Conservation (phyloP, 2,329 filamentous ascomycete species). For the Calonectria pseudoturangicola region DNA sequence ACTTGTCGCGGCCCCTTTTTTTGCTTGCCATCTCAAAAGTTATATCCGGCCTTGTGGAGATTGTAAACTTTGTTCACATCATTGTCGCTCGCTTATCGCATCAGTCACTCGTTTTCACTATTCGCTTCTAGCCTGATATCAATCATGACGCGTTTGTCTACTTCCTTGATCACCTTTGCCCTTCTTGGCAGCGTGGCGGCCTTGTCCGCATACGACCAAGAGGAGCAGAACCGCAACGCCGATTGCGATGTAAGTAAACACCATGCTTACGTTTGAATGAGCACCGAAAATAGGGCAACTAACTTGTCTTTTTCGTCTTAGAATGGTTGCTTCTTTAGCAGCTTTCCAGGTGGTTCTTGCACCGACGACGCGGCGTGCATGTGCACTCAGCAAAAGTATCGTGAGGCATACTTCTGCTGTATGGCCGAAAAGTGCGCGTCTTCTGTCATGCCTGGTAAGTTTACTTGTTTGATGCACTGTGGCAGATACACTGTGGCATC, state of each 20-base stretch:
- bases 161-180: not conserved
- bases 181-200: not conserved
- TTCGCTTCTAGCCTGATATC: not conserved
- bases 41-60: not conserved
- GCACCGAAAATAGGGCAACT: not conserved
- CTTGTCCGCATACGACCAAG: not conserved
- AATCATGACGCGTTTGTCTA: not conserved
- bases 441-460: conserved; percentile 21
- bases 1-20: not conserved
- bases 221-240: conserved; percentile 18
- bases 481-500: not conserved
- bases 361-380: conserved; percentile 38
- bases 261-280: not conserved
- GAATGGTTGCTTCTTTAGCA: conserved; percentile 26
- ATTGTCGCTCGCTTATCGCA: not conserved
- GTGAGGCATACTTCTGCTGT: conserved; percentile 39
- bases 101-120: not conserved
- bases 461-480: not conserved
- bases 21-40: not conserved
- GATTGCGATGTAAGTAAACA: conserved; percentile 15
- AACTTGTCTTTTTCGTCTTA: not conserved
- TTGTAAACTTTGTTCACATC: not conserved
- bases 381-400: conserved; percentile 41
- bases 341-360: conserved; percentile 25
- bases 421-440: conserved; percentile 40